Evolutionary conservation across 1,284 basidiomycete genomes (phyloP), one percentile per base, ranked within the genome.

Genomic region (Mrakiaceae sp.): DNA sequence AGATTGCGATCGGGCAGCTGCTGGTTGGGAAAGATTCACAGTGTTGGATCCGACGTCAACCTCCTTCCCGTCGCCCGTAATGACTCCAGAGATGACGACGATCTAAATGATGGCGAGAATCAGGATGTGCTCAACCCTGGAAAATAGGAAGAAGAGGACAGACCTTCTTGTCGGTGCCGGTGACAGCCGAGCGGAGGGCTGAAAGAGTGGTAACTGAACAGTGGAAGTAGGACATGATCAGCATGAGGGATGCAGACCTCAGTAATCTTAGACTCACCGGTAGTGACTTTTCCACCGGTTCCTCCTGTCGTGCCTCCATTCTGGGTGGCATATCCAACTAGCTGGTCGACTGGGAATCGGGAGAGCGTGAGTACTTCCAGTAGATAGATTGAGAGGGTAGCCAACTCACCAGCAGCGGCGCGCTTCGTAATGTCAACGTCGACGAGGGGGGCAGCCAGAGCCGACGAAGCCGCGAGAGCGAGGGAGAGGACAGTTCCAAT

Each of bases 261-360:
- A 7, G 8, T n/a, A 43, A 12, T 14, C 39, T 7, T 14, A n/a
- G 7, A 7, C 43, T 43, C 12, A 58, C 53, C 56, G n/a, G 66
- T 68, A 43, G 40, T 63, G 7, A 49, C 53, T 4, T 62, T 47
- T 50, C 64, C 64, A 44, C 64, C 64, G 51, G 61, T 56, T 16
- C 64, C 64, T 40, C 64, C 64, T 11, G 64, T 66, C 44, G 64
- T 66, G 40, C 64, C 64, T 12, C 61, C 64, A 39, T 66, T 66
- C n/a, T n/a, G 47, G 8, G 64, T 58, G 5, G 64, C 64, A 42
- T 63, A 66, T 3, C 64, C 64, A 7, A 44, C 46, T 9, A 46
- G 56, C 56, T 46, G 12, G 56, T 46, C 42, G 43, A 46, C 43
- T n/a, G 53, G 11, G 2, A 12, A 42, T 40, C 4, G 8, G 8